Evolutionary conservation across 2,329 filamentous ascomycete genomes (phyloP), one percentile per base, ranked within the genome.

Genomic region (Blastomyces gilchristii): DNA sequence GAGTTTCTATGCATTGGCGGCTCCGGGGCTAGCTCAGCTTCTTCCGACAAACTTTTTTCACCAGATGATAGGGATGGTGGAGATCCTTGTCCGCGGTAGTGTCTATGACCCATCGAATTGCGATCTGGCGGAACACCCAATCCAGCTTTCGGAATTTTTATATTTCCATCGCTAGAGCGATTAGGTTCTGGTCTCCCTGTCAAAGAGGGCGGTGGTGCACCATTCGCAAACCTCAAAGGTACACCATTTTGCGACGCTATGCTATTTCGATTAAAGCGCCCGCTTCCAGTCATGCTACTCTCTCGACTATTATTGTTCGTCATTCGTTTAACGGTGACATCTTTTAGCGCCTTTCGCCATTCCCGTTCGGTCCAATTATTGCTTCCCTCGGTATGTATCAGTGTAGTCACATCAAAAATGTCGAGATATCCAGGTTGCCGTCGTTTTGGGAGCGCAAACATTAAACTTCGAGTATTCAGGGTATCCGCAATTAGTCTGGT

Each of bases 361-460:
- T 97, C 90, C 31, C 87, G 83, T 76, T 97, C 94, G 54, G 81
- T 86, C 91, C 92, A 97, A 31, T 76, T 80, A 25, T 83, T 78
- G 73, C 88, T 96, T 25, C 89, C 90, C 2, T 91, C 83, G 2
- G 87, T 87, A 66, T 89, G 82, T 65, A 99, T 91, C 52, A 97
- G 78, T 61, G 83, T 83, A 3, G 87, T 86, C 18, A 97, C 90
- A 72, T 99, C 94, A 63, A 92, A 77, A 45, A 91, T 86, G 71
- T 97, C 94, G 34, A 99, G 78, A 71, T 97, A 97, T 0, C 93
- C 92, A 70, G 96, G 96, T 67, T 89, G 84, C 61, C 87, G 86
- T 69, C 94, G 86, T 69, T 89, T 90, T 0, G 94, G 93, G 87
- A 99, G 95, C 6, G 92, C 94, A 74, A 97, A 99, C 94, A 99